phyloP scores from a whole-genome alignment of 768 basidiomycete genomes.

The Termitomyces sp. region DNA sequence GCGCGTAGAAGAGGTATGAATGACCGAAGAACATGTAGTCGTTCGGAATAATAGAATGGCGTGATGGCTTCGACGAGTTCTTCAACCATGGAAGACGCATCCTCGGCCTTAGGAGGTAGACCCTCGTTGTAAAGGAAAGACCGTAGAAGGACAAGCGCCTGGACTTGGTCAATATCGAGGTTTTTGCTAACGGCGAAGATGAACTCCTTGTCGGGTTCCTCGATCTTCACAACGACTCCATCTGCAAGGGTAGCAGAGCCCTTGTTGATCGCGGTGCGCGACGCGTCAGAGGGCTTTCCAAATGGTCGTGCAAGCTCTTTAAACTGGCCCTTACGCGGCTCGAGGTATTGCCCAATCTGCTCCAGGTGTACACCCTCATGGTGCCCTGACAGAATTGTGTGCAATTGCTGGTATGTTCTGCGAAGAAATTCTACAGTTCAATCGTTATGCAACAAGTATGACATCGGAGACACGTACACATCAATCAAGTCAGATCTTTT shows the following conservation, averaged over 20 bases:
- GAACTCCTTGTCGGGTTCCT: constrained; percentile 66
- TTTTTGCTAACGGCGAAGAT: constrained; percentile 65
- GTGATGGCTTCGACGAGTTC: constrained; percentile 69
- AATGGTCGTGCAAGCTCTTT: constrained; percentile 59
- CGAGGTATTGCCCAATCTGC: constrained; percentile 54
- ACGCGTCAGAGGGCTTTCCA: constrained; percentile 62
- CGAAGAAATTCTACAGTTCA: not conserved
- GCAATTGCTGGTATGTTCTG: constrained; percentile 64
- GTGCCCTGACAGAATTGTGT: constrained; percentile 52
- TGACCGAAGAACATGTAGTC: constrained; percentile 61
- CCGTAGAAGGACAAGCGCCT: constrained; percentile 68
- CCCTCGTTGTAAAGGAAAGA: constrained; percentile 80
- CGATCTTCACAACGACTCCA: constrained; percentile 56
- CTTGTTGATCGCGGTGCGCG: constrained; percentile 59
- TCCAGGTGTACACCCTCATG: constrained; percentile 54
- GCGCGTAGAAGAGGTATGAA: constrained; percentile 76
- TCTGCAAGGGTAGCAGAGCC: constrained; percentile 68
- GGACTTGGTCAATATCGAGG: constrained; percentile 76
- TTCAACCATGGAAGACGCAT: constrained; percentile 43
- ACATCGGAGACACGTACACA: constrained; percentile 39
- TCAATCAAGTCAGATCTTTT: constrained; percentile 70
- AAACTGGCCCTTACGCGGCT: constrained; percentile 52
- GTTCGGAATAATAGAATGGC: constrained; percentile 79
- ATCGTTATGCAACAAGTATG: not conserved
- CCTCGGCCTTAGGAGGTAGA: constrained; percentile 44